phyloP scores from a whole-genome alignment of 768 basidiomycete species.

The Paxillus rubicundulus region DNA sequence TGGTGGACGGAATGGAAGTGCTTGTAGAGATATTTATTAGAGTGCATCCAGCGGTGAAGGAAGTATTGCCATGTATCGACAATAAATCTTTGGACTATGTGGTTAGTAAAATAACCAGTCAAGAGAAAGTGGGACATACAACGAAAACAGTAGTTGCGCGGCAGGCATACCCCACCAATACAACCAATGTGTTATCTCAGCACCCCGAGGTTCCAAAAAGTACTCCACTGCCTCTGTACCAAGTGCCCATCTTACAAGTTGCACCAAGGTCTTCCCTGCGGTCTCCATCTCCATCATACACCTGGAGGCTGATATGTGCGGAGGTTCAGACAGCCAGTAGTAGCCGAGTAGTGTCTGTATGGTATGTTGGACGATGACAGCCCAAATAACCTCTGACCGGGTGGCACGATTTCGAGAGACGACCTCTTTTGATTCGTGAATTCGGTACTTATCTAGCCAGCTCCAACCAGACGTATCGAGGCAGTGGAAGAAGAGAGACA shows the following conservation, averaged over 20 bases:
- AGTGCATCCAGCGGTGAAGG: constrained; percentile 88
- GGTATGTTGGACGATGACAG: constrained; percentile 83
- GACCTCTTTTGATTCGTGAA: constrained; percentile 86
- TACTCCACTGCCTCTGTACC: constrained; percentile 40
- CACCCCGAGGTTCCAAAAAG: constrained; percentile 38
- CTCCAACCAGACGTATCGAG: constrained; percentile 77
- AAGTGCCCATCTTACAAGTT: constrained; percentile 36
- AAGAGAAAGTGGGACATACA: constrained; percentile 55
- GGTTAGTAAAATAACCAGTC: constrained; percentile 1
- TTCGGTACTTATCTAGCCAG: constrained; percentile 79
- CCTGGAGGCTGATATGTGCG: constrained; percentile 30
- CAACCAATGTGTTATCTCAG: constrained; percentile 52
- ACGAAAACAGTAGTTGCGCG: constrained; percentile 69
- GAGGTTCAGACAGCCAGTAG: constrained; percentile 55
- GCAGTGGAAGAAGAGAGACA: constrained; percentile 75
- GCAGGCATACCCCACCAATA: constrained; percentile 95
- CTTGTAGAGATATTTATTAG: constrained; percentile 86
- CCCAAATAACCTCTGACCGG: constrained; percentile 65
- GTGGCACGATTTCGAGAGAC: constrained; percentile 71
- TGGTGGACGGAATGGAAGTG: constrained; percentile 94
- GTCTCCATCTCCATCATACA: constrained; percentile 45
- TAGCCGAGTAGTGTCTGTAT: constrained; percentile 79
- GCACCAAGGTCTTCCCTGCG: constrained; percentile 40
- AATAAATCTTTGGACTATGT: constrained; percentile 59
- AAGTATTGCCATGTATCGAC: constrained; percentile 99